Evolutionary conservation across 2,329 filamentous ascomycete genomes (phyloP), one percentile per base, ranked within the genome.

Genomic region (Amesomyces nigricolor): DNA sequence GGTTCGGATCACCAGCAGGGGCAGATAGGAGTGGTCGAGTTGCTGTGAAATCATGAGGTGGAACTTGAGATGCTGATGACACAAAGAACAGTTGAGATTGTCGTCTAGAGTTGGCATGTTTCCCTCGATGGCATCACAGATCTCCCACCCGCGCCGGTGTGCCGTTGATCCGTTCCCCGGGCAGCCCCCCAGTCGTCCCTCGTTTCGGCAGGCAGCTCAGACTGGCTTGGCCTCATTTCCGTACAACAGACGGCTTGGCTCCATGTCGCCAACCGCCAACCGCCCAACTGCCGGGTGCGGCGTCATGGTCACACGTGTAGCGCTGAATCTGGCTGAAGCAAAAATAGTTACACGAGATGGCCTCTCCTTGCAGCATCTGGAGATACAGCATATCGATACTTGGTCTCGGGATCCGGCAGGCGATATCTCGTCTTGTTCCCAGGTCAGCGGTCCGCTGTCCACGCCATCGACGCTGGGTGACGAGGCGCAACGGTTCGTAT

Each of bases 341-440:
- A 56, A 56, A 56, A 56, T 52, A 56, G 54, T 51, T 45, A 49
- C 54, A 56, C 49, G 16, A 45, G 22, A 32, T 16, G 13, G 46
- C 4, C 10, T 42, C 42, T 39, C n/a, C 17, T 16, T 26, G 48
- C 48, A 44, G 48, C 48, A 44, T 13, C 39, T 26, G 17, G 40
- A 9, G 17, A 29, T 9, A 26, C 40, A 38, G 26, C 17, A 47
- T 19, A 50, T 51, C 53, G 17, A 9, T 17, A 38, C 35, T 11
- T n/a, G 6, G 38, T 22, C 42, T 39, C 40, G 35, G 22, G 9
- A 32, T 46, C 50, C 30, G 50, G 10, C 42, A 42, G 10, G 30
- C 14, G n/a, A 40, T 9, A 54, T 49, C 46, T 37, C 19, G 42
- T 40, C n/a, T 32, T 42, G 9, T 13, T 26, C 39, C 46, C 45